A percentile compares a stretch with the other conserved stretches of the same genome.
Conservation (phyloP, 345 rosid genomes). For the Cochlearia excelsa region DNA sequence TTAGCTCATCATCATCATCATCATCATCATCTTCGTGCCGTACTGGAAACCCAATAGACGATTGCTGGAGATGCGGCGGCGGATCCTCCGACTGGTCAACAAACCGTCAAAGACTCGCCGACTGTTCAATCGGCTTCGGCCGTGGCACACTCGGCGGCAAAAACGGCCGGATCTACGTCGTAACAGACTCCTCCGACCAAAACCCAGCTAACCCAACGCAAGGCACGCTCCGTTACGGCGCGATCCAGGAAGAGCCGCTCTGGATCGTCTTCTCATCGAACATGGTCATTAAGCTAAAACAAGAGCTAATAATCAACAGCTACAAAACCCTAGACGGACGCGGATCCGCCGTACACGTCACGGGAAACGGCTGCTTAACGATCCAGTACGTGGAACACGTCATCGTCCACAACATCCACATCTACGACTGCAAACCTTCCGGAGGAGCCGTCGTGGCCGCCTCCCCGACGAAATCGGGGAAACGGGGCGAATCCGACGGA, state of each 20-base stretch:
- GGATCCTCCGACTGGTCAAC: constrained; percentile 49
- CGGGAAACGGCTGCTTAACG: constrained; percentile 76
- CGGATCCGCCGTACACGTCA: constrained; percentile 57
- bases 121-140: constrained; percentile 75
- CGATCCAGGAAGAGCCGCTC: constrained; percentile 65
- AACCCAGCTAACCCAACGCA: constrained; percentile 60
- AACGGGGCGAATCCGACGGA: constrained; percentile 70
- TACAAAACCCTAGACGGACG: constrained; percentile 89
- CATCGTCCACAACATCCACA: constrained; percentile 77
- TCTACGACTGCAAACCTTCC: constrained; percentile 74
- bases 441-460: constrained; percentile 57
- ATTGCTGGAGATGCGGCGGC: constrained; percentile 70
- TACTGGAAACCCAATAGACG: constrained; percentile 77
- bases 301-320: constrained; percentile 70
- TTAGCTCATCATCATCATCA: constrained; percentile 10
- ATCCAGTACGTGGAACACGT: constrained; percentile 63
- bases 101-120: constrained; percentile 60
- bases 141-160: constrained; percentile 60
- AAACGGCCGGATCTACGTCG: constrained; percentile 69
- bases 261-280: constrained; percentile 68
- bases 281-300: constrained; percentile 61
- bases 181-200: constrained; percentile 77
- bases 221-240: constrained; percentile 77
- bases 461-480: constrained; percentile 54
- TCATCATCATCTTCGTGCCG: constrained; percentile 37